Base-by-base conservation (phyloP, 805 yeast species). In the Scheffersomyces amazonensis region DNA sequence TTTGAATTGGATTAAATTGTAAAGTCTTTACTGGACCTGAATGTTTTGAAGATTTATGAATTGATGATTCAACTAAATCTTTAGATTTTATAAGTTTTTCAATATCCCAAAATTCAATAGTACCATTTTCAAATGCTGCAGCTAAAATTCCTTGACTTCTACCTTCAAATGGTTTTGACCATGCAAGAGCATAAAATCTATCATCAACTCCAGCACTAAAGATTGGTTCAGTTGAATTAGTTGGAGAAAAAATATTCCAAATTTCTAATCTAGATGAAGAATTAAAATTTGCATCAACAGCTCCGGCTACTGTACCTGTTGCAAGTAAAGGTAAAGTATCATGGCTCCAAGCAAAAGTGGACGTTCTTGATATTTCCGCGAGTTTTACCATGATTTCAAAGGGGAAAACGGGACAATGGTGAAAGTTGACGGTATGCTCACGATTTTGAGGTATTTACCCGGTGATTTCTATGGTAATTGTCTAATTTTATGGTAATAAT, bases 261-360 rank as follows among this genome's bases (percentile, higher is more conserved):
- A 93, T 70, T 52, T 88, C 90, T 41, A 93, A 66, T n/a, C 75
- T 63, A 2, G 96, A 80, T 20, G 81, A 73, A 16, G 93, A 80
- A 29, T 90, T 81, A 62, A 90, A 90, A 56, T 83, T 81, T 31
- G 85, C 86, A 58, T 88, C 96, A 51, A 93, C 84, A 11, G 96
- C 95, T 6, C 98, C 98, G 0, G 98, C 90, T n/a, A 87, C 85
- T 0, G 96, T 85, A 16, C 96, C 99, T 1, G 96, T 79, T 16
- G 89, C 97, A 48, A 93, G 58, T 37, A 78, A 63, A 13, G 97
- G 97, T 44, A 80, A 64, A 30, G 71, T 60, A 49, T 79, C 86
- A 47, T 81, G 78, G 32, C 96, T 87, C 97, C 98, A 91, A 31
- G 98, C 95, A 66, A 93, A 88, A n/a, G 96, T 82, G 36, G 96